Base-by-base conservation (phyloP, 768 basidiomycete genomes). In the Favolaschia claudopus region DNA sequence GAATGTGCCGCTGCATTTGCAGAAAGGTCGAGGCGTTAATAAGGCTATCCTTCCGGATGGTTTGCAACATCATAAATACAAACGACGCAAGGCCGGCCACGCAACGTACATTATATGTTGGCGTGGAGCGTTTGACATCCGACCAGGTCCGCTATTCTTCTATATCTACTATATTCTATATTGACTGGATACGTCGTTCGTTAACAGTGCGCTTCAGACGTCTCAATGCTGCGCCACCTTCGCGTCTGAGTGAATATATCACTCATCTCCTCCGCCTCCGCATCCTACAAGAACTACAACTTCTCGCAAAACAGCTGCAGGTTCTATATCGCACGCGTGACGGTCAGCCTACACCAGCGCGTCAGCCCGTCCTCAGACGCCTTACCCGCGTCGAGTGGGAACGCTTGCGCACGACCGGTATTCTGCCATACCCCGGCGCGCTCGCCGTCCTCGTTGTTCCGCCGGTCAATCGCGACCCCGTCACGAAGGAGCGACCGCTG, bases 391-490 rank as follows among this genome's bases (percentile, higher is more conserved):
- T 73, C 13, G 91, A 93, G 69, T 88, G 85, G 79, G 73, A 72
- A 7, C 38, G 66, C 1, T 68, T 91, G 25, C 78, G 79, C 52
- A 66, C 74, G 19, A 82, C 82, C 1, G 79, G 83, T 3, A 62
- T 69, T 0, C 70, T 89, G 29, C 82, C 86, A 5, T 79, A 77
- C 66, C 69, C 76, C 7, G 78, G 82, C 63, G 89, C 87, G 1
- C 72, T 86, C 2, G 91, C 91, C n/a, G 72, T 93, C 33, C 72
- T 93, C 29, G 80, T 90, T 27, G 81, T 88, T 7, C 89, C 91
- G 17, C 88, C 89, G 3, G 74, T 87, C 22, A 88, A 89, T 58
- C 82, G 77, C 53, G 74, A 87, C 64, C 79, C 80, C 15, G 56
- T 58, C 25, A 83, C 84, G 5, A 81, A 79, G 50, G 45, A 70